Percentiles rank a stretch among this genome's conserved stretches.
Conservation (phyloP, 169 alveolate species). For the Fabrea salina region DNA sequence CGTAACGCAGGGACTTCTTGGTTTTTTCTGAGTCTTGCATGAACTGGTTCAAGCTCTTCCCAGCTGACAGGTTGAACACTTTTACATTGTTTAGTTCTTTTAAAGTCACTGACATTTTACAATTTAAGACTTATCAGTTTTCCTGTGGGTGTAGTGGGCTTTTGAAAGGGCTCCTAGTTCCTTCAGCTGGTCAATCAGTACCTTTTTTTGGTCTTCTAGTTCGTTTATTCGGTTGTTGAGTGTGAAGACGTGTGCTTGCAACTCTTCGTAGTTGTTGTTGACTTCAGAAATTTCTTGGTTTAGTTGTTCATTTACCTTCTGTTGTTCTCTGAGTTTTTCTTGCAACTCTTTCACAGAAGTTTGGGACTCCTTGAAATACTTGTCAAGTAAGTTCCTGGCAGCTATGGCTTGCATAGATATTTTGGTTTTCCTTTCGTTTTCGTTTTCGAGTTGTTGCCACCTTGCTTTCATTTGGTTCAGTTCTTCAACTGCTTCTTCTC, state of each 20-base stretch:
- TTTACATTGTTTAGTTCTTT: conserved; percentile 67
- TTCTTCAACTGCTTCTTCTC: conserved; percentile 15
- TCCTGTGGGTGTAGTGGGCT: conserved; percentile 22
- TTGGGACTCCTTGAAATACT: not conserved
- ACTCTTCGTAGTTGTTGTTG: not conserved
- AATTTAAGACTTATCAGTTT: not conserved
- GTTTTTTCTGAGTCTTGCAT: conserved; percentile 83
- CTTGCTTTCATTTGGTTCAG: not conserved
- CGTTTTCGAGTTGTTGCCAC: not conserved
- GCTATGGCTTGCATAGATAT: conserved; percentile 32
- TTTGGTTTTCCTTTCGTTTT: not conserved
- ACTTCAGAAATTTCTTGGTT: not conserved
- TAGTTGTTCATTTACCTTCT: not conserved
- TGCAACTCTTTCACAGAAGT: not conserved
- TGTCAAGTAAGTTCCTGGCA: conserved; percentile 10
- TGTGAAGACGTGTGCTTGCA: conserved; percentile 5
- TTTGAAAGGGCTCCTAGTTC: not conserved
- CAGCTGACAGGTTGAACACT: conserved; percentile 84
- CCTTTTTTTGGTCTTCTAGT: conserved; percentile 31
- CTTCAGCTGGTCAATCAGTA: conserved; percentile 24
- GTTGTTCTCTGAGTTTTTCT: not conserved
- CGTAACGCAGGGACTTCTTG: conserved; percentile 74
- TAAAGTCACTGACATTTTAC: conserved; percentile 43
- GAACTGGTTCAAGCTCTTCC: conserved; percentile 83
- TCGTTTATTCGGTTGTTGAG: conserved; percentile 29